Conservation (phyloP, 306 rosid genomes). For the Leucaena leucocephala region DNA sequence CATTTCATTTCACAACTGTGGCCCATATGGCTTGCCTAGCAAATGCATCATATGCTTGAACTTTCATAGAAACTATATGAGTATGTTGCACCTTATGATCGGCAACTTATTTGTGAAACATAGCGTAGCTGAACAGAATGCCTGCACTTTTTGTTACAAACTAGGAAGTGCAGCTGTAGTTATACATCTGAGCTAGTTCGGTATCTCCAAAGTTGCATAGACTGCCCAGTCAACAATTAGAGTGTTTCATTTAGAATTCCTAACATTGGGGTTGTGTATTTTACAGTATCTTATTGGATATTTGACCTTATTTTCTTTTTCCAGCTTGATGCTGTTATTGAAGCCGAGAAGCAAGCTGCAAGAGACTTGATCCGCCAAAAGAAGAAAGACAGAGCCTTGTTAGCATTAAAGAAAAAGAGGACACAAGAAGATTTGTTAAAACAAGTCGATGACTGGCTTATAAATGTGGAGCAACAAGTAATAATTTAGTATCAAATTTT, state of each 20-base stretch:
- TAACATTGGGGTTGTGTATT: conserved; percentile 13
- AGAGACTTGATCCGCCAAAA: conserved; percentile 84
- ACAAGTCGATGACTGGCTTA: conserved; percentile 94
- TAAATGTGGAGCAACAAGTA: conserved; percentile 97
- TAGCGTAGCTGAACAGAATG: background rate
- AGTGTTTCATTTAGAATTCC: conserved; percentile 5
- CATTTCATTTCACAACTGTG: conserved; percentile 7
- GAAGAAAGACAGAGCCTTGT: conserved; percentile 91
- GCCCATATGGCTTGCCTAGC: background rate
- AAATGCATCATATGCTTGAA: conserved; percentile 18
- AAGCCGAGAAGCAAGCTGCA: conserved; percentile 96
- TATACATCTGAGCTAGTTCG: conserved; percentile 7
- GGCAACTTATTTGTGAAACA: background rate
- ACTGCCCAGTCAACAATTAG: background rate
- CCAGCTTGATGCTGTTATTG: conserved; percentile 93
- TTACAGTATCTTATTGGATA: background rate
- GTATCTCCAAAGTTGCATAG: conserved; percentile 6
- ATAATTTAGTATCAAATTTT: conserved; percentile 25
- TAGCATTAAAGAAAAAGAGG: conserved; percentile 86
- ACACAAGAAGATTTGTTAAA: conserved; percentile 91
- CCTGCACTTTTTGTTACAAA: conserved; percentile 24
- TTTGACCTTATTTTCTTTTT: conserved; percentile 26
- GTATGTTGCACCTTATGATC: conserved; percentile 7
- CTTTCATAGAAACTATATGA: background rate
- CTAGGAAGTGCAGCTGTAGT: background rate